Base-by-base conservation (phyloP, 768 basidiomycete species). In the Arthromyces matolae region DNA sequence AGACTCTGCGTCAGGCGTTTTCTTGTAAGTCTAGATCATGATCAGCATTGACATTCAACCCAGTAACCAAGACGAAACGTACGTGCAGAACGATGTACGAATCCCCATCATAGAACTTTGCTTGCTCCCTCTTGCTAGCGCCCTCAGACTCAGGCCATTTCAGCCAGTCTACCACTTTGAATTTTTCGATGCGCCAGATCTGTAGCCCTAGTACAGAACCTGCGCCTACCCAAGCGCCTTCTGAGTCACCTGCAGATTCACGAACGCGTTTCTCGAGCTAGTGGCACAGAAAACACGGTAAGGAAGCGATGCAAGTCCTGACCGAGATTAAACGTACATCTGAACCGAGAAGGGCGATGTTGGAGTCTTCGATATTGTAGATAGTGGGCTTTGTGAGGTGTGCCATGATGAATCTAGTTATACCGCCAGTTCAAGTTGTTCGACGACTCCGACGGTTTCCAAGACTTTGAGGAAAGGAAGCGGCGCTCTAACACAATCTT, bases 31-130 rank as follows among this genome's bases (percentile, higher is more conserved):
- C 83, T 85, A 10, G 14, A 33, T 12, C 29, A 8, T 4, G 18
- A 13, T 14, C 32, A 33, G 18, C 18, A 33, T 14, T 13, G 18
- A 33, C 32, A 14, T 13, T 18, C 9, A 18, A 33, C 13, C 4
- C 4, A 14, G 9, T n/a, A 10, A 33, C 18, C 10, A 13, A 33
- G 32, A 10, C 18, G 32, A 33, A 4, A 62, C 75, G 53, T 52
- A 81, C 82, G 59, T 83, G 70, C 24, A 84, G 64, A n/a, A 84
- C 65, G 45, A 85, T 78, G 54, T 84, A 84, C 1, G 80, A 81
- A 61, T 84, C 81, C 1, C 80, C 84, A 52, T 77, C 73, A 55
- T 82, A 85, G 64, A 84, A 84, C 7, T 67, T 67, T 7, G 83
- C 80, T 36, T 68, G 62, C 13, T 70, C 63, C 18, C 77, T 68